Conservation (phyloP, 2,329 filamentous ascomycete genomes). For the Nigrospora oryzae region DNA sequence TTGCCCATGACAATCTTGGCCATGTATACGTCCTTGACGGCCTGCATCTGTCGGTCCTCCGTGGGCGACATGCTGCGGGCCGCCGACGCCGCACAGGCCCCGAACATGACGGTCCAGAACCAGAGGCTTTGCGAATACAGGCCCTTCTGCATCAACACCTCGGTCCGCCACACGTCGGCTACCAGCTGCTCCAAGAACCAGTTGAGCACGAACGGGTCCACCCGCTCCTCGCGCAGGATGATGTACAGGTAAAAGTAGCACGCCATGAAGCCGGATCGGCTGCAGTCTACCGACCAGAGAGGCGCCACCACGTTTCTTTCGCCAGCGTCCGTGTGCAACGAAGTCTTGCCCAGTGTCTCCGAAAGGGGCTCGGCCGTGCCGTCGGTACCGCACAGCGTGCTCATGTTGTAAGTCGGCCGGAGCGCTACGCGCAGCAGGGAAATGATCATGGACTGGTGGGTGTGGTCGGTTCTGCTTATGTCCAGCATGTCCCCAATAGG, state of each 20-base stretch:
- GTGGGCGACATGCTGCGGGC: conserved; percentile 23
- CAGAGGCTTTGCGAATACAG: conserved; percentile 32
- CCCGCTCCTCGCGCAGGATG: conserved; percentile 29
- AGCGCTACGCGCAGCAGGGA: conserved; percentile 34
- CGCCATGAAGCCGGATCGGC: conserved; percentile 34
- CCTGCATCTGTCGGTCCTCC: conserved; percentile 27
- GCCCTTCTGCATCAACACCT: conserved; percentile 29
- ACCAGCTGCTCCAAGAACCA: conserved; percentile 37
- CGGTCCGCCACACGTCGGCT: conserved; percentile 31
- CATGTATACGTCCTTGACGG: conserved; percentile 27
- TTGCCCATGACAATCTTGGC: conserved; percentile 32
- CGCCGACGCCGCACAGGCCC: conserved; percentile 30
- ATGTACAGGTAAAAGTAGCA: conserved; percentile 39
- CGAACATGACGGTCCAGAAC: conserved; percentile 38
- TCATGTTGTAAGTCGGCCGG: conserved; percentile 26
- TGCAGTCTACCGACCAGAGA: conserved; percentile 22
- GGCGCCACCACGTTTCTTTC: conserved; percentile 9
- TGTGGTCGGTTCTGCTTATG: conserved; percentile 25
- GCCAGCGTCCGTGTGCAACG: conserved; percentile 10
- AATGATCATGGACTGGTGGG: conserved; percentile 35
- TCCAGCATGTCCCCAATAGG: conserved; percentile 28
- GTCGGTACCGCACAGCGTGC: conserved; percentile 14
- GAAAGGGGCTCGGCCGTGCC: conserved; percentile 16
- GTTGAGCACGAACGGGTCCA: conserved; percentile 33
- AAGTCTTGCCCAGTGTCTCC: conserved; percentile 16